A percentile compares a stretch with the other conserved stretches of the same genome.
Evolutionary conservation across 129 eudicot species (phyloP).

Genomic region (Apium graveolens): DNA sequence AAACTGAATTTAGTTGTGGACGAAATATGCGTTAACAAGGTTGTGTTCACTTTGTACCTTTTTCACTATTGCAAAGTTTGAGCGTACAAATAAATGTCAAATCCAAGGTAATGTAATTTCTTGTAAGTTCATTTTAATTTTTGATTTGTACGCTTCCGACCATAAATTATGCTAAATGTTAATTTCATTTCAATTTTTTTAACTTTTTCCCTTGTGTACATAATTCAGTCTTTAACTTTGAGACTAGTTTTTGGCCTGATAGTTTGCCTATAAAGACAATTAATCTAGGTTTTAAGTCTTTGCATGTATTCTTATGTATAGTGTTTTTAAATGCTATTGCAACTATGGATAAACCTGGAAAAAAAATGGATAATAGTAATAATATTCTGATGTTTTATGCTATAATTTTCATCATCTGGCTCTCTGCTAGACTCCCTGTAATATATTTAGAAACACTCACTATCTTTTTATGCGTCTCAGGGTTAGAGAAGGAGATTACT

Average conservation of each 20-base stretch:
- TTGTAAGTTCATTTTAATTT: neutral
- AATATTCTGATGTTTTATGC: neutral
- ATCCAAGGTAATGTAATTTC: neutral
- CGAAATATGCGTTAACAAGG: neutral
- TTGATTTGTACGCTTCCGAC: neutral
- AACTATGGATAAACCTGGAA: neutral
- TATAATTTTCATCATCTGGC: neutral
- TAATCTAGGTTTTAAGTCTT: neutral
- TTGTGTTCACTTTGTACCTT: neutral
- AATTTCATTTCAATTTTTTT: neutral
- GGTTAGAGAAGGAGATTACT: conserved; percentile 81
- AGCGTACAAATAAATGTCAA: neutral
- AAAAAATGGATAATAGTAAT: neutral
- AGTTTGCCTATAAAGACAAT: neutral
- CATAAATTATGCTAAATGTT: neutral
- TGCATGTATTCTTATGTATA: neutral
- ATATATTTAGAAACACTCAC: neutral
- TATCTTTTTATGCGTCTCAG: conserved; percentile 30
- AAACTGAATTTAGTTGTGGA: neutral
- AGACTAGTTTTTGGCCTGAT: neutral
- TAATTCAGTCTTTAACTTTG: neutral
- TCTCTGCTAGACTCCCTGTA: neutral
- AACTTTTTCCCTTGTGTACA: neutral
- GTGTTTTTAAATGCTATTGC: neutral
- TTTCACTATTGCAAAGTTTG: neutral